A percentile compares a stretch with the other conserved stretches of the same genome.
These are phyloP conservation scores for Blastobotrys serpentis DNA, from an alignment of 1,139 yeast species.

Conservation along the genomic window DNA sequence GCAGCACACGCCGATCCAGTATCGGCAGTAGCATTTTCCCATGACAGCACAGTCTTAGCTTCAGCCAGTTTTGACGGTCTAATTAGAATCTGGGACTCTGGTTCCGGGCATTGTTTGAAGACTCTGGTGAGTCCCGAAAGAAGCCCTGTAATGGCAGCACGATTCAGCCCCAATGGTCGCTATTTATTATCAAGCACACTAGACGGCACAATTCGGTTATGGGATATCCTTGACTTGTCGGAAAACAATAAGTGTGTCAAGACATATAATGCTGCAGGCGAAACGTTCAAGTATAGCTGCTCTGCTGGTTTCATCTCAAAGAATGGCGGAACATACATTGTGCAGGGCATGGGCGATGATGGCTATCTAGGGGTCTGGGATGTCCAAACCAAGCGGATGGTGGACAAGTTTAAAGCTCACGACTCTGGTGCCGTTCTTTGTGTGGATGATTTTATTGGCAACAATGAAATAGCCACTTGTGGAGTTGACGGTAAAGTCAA, in stretches of 20 bases:
- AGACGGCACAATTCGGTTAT: slow-evolving; percentile 78
- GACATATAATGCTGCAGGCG: slow-evolving; percentile 30
- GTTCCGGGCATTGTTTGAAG: slow-evolving; percentile 86
- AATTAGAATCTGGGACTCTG: slow-evolving; percentile 81
- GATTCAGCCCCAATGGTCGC: slow-evolving; percentile 78
- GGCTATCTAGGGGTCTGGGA: slow-evolving; percentile 66
- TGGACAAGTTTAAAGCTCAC: slow-evolving; percentile 41
- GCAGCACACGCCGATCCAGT: slow-evolving; percentile 96
- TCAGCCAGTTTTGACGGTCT: slow-evolving; percentile 92
- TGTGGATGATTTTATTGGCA: slow-evolving; percentile 34
- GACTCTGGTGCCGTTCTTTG: slow-evolving; percentile 40
- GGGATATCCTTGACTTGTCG: slow-evolving; percentile 50
- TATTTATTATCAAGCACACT: slow-evolving; percentile 75
- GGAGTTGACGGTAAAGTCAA: slow-evolving; percentile 44
- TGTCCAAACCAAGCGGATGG: slow-evolving; percentile 60
- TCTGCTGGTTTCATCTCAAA: slow-evolving; percentile 33
- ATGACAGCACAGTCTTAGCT: slow-evolving; percentile 79
- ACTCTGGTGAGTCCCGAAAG: slow-evolving; percentile 62
- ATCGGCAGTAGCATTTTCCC: slow-evolving; percentile 65
- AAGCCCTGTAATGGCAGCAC: slow-evolving; percentile 67
- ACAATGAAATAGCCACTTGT: slow-evolving; percentile 45
- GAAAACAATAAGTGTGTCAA: slow-evolving; percentile 39
- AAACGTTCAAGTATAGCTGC: slow-evolving; percentile 35
- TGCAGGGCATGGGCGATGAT: slow-evolving; percentile 63
- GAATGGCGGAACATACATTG: slow-evolving; percentile 43